A percentile compares a stretch with the other conserved stretches of the same genome.
Evolutionary conservation across 1,139 yeast species (phyloP).

Genomic region (Kluyveromyces sp.): DNA sequence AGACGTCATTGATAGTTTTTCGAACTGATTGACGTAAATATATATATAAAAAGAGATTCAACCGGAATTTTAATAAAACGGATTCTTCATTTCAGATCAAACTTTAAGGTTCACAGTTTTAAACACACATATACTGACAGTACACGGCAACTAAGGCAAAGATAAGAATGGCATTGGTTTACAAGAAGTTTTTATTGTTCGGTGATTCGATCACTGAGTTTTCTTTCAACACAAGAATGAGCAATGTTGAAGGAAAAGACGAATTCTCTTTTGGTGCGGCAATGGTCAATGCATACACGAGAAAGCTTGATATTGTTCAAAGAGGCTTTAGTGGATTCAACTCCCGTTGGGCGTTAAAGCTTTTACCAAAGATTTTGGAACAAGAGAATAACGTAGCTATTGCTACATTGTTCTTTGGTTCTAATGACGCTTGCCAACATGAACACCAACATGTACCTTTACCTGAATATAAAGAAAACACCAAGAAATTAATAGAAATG

Average conservation of each 20-base stretch:
- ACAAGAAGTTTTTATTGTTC: slow-evolving; percentile 47
- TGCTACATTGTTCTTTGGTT: slow-evolving; percentile 61
- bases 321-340: slow-evolving; percentile 62
- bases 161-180: slow-evolving; percentile 18
- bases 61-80: background rate
- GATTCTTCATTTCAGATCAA: too few relatives aligned
- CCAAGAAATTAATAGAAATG: slow-evolving; percentile 35
- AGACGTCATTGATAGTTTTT: too few relatives aligned
- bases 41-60: background rate
- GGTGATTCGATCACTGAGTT: slow-evolving; percentile 67
- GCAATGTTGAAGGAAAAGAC: slow-evolving; percentile 7
- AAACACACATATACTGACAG: background rate
- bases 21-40: too few relatives aligned
- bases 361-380: slow-evolving; percentile 42
- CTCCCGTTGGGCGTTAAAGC: slow-evolving; percentile 40
- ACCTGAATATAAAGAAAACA: slow-evolving; percentile 42
- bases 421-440: slow-evolving; percentile 56
- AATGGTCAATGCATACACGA: slow-evolving; percentile 39
- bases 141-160: background rate
- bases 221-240: slow-evolving; percentile 32
- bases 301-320: slow-evolving; percentile 48
- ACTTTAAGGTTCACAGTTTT: too few relatives aligned
- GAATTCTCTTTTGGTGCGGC: slow-evolving; percentile 48
- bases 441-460: slow-evolving; percentile 50
- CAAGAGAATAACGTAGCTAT: slow-evolving; percentile 37